A percentile compares a stretch with the other conserved stretches of the same genome.
phyloP scores from a whole-genome alignment of 139 green algal genomes.

The Chloropicon primus region DNA sequence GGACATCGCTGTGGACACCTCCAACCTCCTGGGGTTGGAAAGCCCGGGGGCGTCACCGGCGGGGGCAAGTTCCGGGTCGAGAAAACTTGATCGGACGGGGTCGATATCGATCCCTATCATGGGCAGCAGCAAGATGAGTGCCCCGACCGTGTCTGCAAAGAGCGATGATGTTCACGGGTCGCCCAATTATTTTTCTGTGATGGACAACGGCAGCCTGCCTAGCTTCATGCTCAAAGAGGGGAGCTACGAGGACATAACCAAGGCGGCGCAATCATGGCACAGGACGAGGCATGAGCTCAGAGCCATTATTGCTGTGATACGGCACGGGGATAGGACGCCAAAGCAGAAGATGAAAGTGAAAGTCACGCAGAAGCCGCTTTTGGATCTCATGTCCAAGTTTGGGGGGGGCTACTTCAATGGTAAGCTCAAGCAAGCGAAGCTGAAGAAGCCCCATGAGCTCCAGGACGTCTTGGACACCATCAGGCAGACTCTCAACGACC shows the following conservation, averaged over 20 bases:
- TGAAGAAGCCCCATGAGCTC: conserved; percentile 91
- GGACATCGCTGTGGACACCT: no score
- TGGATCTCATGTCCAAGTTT: conserved; percentile 73
- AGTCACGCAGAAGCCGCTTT: conserved; percentile 54
- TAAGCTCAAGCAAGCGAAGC: conserved; percentile 70
- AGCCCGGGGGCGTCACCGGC: no score
- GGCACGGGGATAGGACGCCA: conserved; percentile 85
- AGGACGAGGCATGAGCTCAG: conserved; percentile 64
- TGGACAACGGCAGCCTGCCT: not conserved
- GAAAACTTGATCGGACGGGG: no score
- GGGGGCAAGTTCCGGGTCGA: no score
- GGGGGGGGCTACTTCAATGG: conserved; percentile 37
- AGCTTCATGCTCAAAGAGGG: not conserved
- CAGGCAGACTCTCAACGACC: conserved; percentile 37
- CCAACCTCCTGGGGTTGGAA: no score
- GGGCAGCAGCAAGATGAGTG: no score
- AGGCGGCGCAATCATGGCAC: not conserved
- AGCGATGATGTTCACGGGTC: not conserved
- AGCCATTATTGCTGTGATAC: conserved; percentile 83
- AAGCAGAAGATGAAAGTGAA: conserved; percentile 98
- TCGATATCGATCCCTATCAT: no score
- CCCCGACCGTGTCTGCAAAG: no score
- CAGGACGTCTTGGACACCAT: conserved; percentile 88
- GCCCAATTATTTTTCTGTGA: not conserved
- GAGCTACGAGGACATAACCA: not conserved